Percentiles rank a stretch among this genome's conserved stretches.
Evolutionary conservation across 2,329 filamentous ascomycete species (phyloP).

Genomic region (Beauveria sp.): DNA sequence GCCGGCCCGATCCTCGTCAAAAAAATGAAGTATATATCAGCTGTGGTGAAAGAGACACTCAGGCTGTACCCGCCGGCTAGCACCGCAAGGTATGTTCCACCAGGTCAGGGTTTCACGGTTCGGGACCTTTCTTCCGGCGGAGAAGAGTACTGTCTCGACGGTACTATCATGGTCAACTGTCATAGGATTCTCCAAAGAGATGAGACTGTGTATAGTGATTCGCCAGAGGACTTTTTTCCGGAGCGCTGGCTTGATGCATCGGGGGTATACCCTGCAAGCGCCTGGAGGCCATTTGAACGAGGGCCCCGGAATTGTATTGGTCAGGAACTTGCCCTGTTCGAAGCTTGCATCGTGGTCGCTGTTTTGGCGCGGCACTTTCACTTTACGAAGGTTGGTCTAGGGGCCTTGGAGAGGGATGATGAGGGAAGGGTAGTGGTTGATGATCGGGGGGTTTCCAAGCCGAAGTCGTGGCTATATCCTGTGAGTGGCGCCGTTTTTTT

Average conservation of each 20-base stretch:
- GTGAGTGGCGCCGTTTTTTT: neutral
- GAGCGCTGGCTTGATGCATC: neutral
- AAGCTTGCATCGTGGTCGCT: neutral
- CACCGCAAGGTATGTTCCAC: neutral
- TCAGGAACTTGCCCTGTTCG: neutral
- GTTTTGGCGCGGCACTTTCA: neutral
- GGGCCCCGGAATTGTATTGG: neutral
- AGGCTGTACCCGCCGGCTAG: neutral
- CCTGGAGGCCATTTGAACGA: neutral
- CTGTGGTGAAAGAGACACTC: neutral
- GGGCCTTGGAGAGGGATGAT: neutral
- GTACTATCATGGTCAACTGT: neutral
- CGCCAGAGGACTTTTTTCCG: neutral
- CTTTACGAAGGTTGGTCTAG: neutral
- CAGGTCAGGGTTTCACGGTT: neutral
- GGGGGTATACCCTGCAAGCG: neutral
- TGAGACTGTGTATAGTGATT: neutral
- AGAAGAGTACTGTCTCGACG: neutral
- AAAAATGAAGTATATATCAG: neutral
- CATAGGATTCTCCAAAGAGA: neutral
- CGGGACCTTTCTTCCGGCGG: neutral
- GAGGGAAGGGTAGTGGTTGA: neutral
- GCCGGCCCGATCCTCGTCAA: neutral
- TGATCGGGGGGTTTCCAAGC: neutral
- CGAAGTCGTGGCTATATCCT: neutral